Evolutionary conservation across 257 asterid genomes (phyloP).

Genomic region (Solanum rostratum): DNA sequence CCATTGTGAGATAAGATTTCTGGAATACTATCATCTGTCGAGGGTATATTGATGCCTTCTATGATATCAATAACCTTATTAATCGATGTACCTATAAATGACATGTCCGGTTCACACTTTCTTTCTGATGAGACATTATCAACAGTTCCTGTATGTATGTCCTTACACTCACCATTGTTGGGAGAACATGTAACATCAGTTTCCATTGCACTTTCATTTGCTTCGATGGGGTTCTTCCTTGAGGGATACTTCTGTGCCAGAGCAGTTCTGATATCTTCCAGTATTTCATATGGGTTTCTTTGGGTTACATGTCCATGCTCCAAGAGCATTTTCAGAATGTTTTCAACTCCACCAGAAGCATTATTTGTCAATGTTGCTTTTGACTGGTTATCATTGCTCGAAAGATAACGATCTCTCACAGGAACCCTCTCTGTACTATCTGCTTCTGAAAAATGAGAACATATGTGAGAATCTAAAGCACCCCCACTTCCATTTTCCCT

Average conservation of each 20-base stretch:
- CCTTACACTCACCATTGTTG: conserved; percentile 6
- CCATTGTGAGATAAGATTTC: conserved; percentile 20
- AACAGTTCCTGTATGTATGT: conserved; percentile 12
- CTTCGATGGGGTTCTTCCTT: not conserved
- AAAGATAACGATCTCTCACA: conserved; percentile 2
- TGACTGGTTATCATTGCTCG: conserved; percentile 8
- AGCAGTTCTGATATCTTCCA: conserved; percentile 38
- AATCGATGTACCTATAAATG: conserved; percentile 25
- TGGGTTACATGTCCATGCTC: conserved; percentile 23
- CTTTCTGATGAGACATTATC: conserved; percentile 5
- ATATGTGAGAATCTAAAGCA: conserved; percentile 16
- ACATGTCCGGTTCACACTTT: conserved; percentile 15
- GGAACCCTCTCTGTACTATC: conserved; percentile 3
- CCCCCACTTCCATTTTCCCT: conserved; percentile 12
- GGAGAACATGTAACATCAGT: conserved; percentile 2
- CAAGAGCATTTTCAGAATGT: conserved; percentile 30
- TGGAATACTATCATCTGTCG: conserved; percentile 21
- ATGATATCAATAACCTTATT: conserved; percentile 50
- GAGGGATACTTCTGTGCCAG: conserved; percentile 9
- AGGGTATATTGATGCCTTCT: conserved; percentile 47
- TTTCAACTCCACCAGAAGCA: conserved; percentile 16
- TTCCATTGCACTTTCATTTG: not conserved
- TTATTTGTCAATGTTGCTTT: not conserved
- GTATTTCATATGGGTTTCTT: conserved; percentile 28
- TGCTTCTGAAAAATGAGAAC: not conserved